A percentile compares a stretch with the other conserved stretches of the same genome.
Evolutionary conservation across 73 alveolate species (phyloP).

Genomic region (Stentor coeruleus): DNA sequence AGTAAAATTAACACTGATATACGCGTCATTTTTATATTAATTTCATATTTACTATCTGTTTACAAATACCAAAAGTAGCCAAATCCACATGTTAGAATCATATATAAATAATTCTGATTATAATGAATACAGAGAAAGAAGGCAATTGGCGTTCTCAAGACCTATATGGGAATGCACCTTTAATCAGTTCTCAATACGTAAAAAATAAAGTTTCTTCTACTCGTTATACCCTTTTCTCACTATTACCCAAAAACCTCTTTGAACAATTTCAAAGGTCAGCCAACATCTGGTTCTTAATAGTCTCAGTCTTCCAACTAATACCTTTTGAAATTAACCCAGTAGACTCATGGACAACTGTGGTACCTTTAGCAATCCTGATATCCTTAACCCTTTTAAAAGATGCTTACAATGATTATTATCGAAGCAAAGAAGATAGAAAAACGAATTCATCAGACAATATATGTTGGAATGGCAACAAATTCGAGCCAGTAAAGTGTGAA

Average conservation of each 20-base stretch:
- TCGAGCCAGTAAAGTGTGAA: neutral
- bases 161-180: neutral
- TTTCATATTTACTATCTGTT: too few relatives aligned
- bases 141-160: neutral
- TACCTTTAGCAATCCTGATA: constrained; percentile 72
- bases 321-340: constrained; percentile 31
- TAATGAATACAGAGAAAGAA: too few relatives aligned
- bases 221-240: constrained; percentile 4
- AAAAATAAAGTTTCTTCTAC: constrained; percentile 1
- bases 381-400: constrained; percentile 78
- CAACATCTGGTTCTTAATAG: constrained; percentile 70
- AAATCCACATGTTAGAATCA: too few relatives aligned
- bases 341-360: constrained; percentile 57
- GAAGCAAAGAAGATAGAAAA: neutral
- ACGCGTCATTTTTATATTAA: too few relatives aligned
- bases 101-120: too few relatives aligned
- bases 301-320: constrained; percentile 62
- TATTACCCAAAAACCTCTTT: constrained; percentile 57
- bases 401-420: constrained; percentile 67
- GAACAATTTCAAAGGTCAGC: constrained; percentile 76
- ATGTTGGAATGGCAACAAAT: constrained; percentile 4
- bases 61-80: too few relatives aligned
- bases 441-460: neutral
- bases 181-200: neutral
- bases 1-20: too few relatives aligned